These are phyloP conservation scores for Chloropicon primus DNA, from an alignment of 139 green algal genomes.

Conservation along the genomic window DNA sequence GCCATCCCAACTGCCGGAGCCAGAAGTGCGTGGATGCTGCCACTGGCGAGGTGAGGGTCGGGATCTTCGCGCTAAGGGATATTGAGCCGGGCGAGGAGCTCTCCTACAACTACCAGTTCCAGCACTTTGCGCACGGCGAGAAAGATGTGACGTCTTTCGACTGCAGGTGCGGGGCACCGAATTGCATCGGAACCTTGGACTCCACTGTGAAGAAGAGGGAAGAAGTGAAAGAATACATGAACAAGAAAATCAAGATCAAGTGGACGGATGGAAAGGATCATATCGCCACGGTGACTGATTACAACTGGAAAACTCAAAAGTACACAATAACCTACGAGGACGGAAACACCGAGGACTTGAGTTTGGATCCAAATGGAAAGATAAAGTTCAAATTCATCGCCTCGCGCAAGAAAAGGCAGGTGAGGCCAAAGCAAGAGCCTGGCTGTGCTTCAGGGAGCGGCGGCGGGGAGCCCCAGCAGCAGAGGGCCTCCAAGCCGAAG, in stretches of 20 bases:
- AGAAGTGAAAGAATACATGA: not conserved
- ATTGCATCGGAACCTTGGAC: not conserved
- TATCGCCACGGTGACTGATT: not conserved
- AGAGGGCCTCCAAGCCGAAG: not conserved
- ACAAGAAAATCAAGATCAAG: not conserved
- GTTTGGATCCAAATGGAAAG: not conserved
- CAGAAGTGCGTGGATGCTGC: slow-evolving; percentile 53
- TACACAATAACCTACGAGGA: not conserved
- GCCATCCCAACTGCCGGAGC: slow-evolving; percentile 74
- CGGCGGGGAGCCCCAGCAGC: too few species aligned
- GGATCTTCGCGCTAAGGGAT: not conserved
- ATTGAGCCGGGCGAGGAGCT: slow-evolving; percentile 54
- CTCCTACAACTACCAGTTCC: slow-evolving; percentile 72
- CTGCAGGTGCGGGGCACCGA: not conserved
- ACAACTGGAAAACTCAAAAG: not conserved
- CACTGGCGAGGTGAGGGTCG: slow-evolving; percentile 25
- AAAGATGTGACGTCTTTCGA: not conserved
- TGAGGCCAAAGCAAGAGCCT: not conserved
- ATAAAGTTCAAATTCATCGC: not conserved
- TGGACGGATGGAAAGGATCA: not conserved
- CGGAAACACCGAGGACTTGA: not conserved
- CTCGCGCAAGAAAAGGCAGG: not conserved
- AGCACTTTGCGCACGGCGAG: slow-evolving; percentile 13
- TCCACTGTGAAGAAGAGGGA: not conserved
- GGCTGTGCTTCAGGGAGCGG: too few species aligned